Evolutionary conservation across 1,139 yeast genomes (phyloP).

Genomic region (Lodderomyces parapsilosis): DNA sequence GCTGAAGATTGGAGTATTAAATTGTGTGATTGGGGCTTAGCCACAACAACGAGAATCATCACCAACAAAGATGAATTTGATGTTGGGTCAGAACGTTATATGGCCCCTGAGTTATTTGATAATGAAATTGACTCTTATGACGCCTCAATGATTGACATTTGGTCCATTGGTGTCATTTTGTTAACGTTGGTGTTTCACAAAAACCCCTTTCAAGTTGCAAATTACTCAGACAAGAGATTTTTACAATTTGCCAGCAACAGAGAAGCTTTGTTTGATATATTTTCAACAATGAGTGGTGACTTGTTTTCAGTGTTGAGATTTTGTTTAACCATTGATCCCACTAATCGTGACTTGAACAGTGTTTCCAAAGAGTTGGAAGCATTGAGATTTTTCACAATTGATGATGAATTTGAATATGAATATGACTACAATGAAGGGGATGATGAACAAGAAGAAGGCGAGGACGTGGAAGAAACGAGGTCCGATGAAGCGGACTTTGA

Average conservation of each 20-base stretch:
- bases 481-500: conserved; percentile 17
- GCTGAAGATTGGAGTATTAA: conserved; percentile 79
- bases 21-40: conserved; percentile 90
- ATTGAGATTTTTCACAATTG: conserved; percentile 75
- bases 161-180: conserved; percentile 90
- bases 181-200: conserved; percentile 85
- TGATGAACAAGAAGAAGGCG: conserved; percentile 17
- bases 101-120: conserved; percentile 94
- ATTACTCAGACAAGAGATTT: conserved; percentile 80
- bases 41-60: conserved; percentile 63
- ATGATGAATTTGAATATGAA: conserved; percentile 66
- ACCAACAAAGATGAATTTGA: conserved; percentile 65
- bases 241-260: conserved; percentile 84
- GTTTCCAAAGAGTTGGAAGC: conserved; percentile 60
- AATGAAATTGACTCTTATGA: conserved; percentile 62
- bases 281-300: conserved; percentile 86
- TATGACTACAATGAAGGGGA: conserved; percentile 39
- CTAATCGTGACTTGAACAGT: conserved; percentile 65
- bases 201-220: conserved; percentile 85
- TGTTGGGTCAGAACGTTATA: conserved; percentile 90
- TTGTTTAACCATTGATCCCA: conserved; percentile 82
- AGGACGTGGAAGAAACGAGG: conserved; percentile 14
- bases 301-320: conserved; percentile 79
- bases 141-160: conserved; percentile 84
- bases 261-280: conserved; percentile 88